These are phyloP conservation scores for Camellia japonica DNA, from an alignment of 148 eudicot genomes.

Conservation along the genomic window DNA sequence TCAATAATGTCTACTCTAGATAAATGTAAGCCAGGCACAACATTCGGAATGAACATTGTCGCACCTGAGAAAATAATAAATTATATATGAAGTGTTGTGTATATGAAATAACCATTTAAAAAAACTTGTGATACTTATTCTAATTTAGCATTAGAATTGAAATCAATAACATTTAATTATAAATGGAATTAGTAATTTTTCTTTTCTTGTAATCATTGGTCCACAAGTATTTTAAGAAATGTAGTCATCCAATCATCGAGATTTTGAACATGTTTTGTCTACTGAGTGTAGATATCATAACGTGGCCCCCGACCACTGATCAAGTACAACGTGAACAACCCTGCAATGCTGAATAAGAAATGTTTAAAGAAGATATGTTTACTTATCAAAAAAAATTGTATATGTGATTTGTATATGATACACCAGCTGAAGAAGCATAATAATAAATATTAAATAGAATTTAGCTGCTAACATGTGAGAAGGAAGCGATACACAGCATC, in stretches of 20 bases:
- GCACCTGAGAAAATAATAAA: neutral
- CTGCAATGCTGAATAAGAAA: constrained; percentile 1
- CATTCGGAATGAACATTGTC: neutral
- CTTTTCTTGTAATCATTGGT: neutral
- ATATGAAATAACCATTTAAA: neutral
- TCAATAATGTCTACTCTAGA: constrained; percentile 12
- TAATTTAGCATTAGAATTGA: neutral
- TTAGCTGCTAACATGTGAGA: neutral
- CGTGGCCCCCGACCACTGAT: neutral
- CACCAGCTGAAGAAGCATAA: neutral
- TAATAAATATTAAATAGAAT: neutral
- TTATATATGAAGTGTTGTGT: neutral
- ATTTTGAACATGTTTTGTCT: neutral
- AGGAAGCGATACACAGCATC: neutral
- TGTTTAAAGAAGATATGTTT: neutral
- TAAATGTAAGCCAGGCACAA: neutral
- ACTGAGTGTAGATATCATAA: neutral
- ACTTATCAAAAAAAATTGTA: neutral
- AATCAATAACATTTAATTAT: neutral
- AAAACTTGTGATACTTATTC: neutral
- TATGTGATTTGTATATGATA: neutral
- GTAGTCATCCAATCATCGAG: neutral
- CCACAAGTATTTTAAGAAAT: neutral
- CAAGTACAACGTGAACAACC: neutral
- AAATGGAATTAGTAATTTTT: neutral